Evolutionary conservation across 805 yeast genomes (phyloP), one percentile per base, ranked within the genome.

Genomic region (Suhomyces tanzawaensis): DNA sequence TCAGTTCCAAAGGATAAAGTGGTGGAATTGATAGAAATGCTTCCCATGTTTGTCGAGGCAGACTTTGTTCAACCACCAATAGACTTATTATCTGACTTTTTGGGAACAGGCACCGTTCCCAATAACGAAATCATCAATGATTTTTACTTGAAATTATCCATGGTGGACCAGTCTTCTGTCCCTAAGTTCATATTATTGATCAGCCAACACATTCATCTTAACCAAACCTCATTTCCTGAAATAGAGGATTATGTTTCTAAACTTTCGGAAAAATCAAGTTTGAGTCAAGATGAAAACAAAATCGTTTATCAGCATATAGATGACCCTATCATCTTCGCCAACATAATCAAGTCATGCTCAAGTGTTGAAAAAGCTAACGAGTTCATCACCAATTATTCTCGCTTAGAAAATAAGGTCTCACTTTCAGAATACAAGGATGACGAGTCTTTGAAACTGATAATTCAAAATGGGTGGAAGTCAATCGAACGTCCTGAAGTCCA

Each of bases 121-220:
- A 53, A 62, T 11, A 35, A 37, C 1, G 64, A 60, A n/a, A 32
- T 55, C 12, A 53, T 72, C 27, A 62, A 66, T 40, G 64, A 62
- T 26, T 46, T 57, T 19, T 69, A 50, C 40, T 32, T 51, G n/a
- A 69, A 65, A 27, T 35, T 69, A 4, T 38, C 45, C 13, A 40
- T 33, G 44, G 57, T 51, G 6, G 44, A 44, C 14, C 50, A 52
- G 15, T 13, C 32, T 4, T 22, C 35, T 8, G 43, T 51, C 11
- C 26, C 51, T 3, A 13, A 6, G 12, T 42, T 45, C 19, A 18
- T 34, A n/a, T n/a, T 21, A n/a, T 17, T 18, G 17, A 14, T 18
- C 6, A 11, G 30, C 44, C 11, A 32, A 40, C 17, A 26, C 18
- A 26, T 44, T 1, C 37, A 47, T 16, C 36, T 50, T 3, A 41